Conservation (phyloP, 306 rosid genomes). For the Quercus variabilis region DNA sequence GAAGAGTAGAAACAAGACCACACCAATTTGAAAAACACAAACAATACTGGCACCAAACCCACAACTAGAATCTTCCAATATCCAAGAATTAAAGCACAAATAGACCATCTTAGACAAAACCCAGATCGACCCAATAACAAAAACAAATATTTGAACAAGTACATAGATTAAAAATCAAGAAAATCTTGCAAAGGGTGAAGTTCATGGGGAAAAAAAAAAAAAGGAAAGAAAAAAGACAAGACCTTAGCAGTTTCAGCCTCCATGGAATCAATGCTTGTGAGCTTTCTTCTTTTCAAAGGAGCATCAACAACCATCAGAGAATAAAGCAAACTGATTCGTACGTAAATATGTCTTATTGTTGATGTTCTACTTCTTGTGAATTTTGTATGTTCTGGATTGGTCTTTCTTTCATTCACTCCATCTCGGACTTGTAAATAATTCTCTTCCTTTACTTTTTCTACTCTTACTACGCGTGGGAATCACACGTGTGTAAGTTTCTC, state of each 20-base stretch:
- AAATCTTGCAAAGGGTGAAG: background rate
- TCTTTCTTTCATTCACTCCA: too few relatives aligned
- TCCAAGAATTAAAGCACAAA: background rate
- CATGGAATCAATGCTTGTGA: constrained; percentile 45
- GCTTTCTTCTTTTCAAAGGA: constrained; percentile 54
- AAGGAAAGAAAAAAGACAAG: background rate
- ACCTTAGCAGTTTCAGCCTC: constrained; percentile 58
- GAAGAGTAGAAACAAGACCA: background rate
- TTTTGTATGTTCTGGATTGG: background rate
- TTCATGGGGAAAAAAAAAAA: background rate
- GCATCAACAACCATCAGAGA: constrained; percentile 54
- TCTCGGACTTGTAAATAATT: background rate
- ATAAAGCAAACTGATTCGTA: background rate
- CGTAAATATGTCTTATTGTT: too few relatives aligned
- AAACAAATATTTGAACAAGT: constrained; percentile 2
- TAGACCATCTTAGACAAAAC: constrained; percentile 20
- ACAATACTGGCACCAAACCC: constrained; percentile 8
- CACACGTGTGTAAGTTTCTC: background rate
- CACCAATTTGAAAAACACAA: background rate
- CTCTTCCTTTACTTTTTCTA: background rate
- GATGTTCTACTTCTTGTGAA: too few relatives aligned
- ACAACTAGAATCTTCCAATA: background rate
- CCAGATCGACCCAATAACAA: constrained; percentile 29
- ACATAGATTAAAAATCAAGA: background rate
- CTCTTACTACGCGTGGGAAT: background rate